Evolutionary conservation across 441 rosid genomes (phyloP), one percentile per base, ranked within the genome.

Genomic region (Euphorbia schlechtendalii): DNA sequence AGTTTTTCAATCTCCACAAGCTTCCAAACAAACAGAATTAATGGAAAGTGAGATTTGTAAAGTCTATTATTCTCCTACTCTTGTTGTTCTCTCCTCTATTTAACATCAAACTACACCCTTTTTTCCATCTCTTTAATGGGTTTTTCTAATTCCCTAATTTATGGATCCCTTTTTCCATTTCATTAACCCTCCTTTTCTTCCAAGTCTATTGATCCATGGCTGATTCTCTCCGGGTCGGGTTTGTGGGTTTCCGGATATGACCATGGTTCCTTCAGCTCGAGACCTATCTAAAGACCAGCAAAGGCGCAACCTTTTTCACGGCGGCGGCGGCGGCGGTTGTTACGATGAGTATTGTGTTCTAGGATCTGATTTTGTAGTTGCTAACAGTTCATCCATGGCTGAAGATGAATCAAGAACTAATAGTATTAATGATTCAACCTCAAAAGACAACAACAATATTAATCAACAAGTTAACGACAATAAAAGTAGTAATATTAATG

Each of bases 11-110:
- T 82, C 78, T 67, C 76, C 86, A 77, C 89, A 86, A 81, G 76
- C 88, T 84, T 83, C 92, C 96, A 84, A 92, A 87, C 85, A 71
- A 78, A 80, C 86, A 84, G 90, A 88, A 84, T 81, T 85, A 86
- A 84, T 85, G 86, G 94, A 88, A 87, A 87, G 86, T 79, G 82
- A 79, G 93, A 81, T 84, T 81, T 78, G 75, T 82, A 67, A 73
- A 73, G 66, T 76, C 79, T 80, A 76, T 80, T 48, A 49, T n/a
- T 20, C 22, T 18, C 10, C 22, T 76, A 70, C 75, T 71, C 71
- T 57, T 66, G 69, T 83, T 78, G 71, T 80, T 84, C 55, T 56
- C 14, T 71, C 72, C 2, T 70, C 67, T 80, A 64, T 62, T 72
- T 78, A 66, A 45, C 24, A 73, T 63, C 61, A 67, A 67, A 74